A percentile compares a stretch with the other conserved stretches of the same genome.
phyloP scores from a whole-genome alignment of 2,329 filamentous ascomycete genomes.

The Colletotrichum camelliae region DNA sequence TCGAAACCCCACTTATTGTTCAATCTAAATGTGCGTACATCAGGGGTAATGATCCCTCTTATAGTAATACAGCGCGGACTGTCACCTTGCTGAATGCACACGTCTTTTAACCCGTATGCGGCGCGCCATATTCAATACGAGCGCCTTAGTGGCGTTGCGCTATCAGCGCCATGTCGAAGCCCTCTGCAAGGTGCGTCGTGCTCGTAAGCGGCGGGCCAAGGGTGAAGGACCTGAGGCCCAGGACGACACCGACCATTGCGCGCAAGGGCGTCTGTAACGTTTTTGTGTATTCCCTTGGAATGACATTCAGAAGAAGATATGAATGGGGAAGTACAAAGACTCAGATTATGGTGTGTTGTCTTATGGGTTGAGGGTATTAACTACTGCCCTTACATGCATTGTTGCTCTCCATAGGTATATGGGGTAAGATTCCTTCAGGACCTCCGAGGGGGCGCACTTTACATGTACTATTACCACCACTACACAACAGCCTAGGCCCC shows the following conservation, averaged over 20 bases:
- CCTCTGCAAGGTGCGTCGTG: constrained; percentile 8
- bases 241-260: not conserved
- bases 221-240: not conserved
- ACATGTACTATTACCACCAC: not conserved
- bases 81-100: too few species aligned
- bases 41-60: too few species aligned
- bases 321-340: too few species aligned
- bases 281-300: too few species aligned
- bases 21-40: too few species aligned
- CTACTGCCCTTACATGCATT: fast-evolving
- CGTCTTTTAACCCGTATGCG: too few species aligned
- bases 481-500: not conserved
- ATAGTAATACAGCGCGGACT: too few species aligned
- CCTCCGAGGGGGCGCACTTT: not conserved
- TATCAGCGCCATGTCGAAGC: too few species aligned
- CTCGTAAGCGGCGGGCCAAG: constrained; percentile 13
- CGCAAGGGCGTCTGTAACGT: not conserved
- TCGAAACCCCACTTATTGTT: too few species aligned
- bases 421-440: not conserved
- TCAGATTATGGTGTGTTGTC: not conserved
- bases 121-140: too few species aligned
- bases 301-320: too few species aligned
- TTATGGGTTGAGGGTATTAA: not conserved
- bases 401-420: not conserved
- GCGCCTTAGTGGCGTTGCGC: too few species aligned